Percentiles rank a stretch among this genome's conserved stretches.
These are phyloP conservation scores for Cercospora citrullina DNA, from an alignment of 2,329 filamentous ascomycete genomes.

Conservation along the genomic window DNA sequence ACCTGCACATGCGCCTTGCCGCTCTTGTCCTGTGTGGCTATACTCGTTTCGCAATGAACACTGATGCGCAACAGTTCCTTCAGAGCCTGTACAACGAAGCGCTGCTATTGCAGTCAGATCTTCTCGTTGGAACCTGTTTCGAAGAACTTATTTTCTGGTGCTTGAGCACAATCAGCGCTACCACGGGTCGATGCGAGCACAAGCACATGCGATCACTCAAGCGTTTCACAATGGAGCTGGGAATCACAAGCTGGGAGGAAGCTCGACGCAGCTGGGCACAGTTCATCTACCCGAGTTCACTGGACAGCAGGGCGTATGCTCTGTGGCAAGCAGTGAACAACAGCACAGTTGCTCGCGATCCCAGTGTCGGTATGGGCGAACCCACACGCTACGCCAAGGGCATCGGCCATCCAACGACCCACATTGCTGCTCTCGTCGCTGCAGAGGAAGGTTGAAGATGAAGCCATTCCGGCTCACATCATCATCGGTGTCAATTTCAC, in stretches of 20 bases:
- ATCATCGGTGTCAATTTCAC: background rate
- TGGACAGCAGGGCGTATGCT: constrained; percentile 21
- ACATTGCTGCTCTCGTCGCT: constrained; percentile 19
- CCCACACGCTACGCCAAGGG: constrained; percentile 20
- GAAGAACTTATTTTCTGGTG: constrained; percentile 27
- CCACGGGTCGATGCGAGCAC: constrained; percentile 22
- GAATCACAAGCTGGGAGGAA: constrained; percentile 13
- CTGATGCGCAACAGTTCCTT: constrained; percentile 11
- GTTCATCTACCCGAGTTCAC: constrained; percentile 16
- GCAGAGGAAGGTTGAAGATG: constrained; percentile 15
- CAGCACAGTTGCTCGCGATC: constrained; percentile 19
- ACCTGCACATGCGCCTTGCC: constrained; percentile 24
- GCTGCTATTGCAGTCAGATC: constrained; percentile 13
- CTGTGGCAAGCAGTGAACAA: constrained; percentile 23
- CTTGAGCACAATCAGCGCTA: constrained; percentile 23
- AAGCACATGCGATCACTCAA: constrained; percentile 24
- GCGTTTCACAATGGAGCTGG: constrained; percentile 17
- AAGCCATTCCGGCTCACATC: background rate
- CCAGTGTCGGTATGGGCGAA: constrained; percentile 14
- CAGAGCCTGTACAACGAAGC: constrained; percentile 20
- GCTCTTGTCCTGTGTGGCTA: constrained; percentile 21
- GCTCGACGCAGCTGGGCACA: constrained; percentile 8
- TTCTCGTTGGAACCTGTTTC: constrained; percentile 25
- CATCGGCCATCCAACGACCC: constrained; percentile 19
- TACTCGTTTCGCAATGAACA: constrained; percentile 17